These are phyloP conservation scores for Breynia disticha DNA, from an alignment of 441 rosid genomes.

Conservation along the genomic window DNA sequence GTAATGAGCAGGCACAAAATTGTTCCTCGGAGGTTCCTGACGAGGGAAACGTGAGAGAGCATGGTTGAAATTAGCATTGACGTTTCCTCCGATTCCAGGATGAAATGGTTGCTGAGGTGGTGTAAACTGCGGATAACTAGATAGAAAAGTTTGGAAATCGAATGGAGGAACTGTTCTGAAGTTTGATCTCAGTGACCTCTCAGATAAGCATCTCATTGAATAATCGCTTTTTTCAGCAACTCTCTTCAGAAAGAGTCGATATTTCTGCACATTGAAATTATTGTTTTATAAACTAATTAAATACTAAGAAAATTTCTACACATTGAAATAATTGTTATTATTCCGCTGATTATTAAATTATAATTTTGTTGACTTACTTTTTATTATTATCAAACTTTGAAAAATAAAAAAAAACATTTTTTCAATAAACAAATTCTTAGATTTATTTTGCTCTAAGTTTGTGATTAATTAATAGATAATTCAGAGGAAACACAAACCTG, in stretches of 20 bases:
- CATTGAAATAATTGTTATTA: too few species aligned
- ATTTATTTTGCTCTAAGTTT: too few species aligned
- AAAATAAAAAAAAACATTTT: too few species aligned
- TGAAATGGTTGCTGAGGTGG: slow-evolving; percentile 6
- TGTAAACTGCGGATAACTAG: slow-evolving; percentile 11
- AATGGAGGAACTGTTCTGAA: slow-evolving; percentile 17
- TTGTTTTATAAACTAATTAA: not conserved
- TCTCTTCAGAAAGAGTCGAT: slow-evolving; percentile 47
- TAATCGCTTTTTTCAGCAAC: slow-evolving; percentile 28
- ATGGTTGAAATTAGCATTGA: slow-evolving; percentile 10
- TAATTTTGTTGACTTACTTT: too few species aligned
- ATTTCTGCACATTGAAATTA: slow-evolving; percentile 37
- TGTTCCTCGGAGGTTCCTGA: slow-evolving; percentile 13
- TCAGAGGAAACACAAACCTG: slow-evolving; percentile 62
- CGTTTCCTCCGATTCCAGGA: slow-evolving; percentile 21
- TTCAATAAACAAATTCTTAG: too few species aligned
- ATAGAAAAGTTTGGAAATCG: slow-evolving; percentile 9
- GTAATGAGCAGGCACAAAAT: not conserved
- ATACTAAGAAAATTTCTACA: not conserved
- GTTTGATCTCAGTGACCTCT: slow-evolving; percentile 19
- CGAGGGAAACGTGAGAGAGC: slow-evolving; percentile 2
- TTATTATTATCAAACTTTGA: too few species aligned
- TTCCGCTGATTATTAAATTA: too few species aligned
- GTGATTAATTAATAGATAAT: too few species aligned
- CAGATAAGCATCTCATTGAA: slow-evolving; percentile 11